phyloP scores from a whole-genome alignment of 345 rosid genomes.

The Garcia nutans region DNA sequence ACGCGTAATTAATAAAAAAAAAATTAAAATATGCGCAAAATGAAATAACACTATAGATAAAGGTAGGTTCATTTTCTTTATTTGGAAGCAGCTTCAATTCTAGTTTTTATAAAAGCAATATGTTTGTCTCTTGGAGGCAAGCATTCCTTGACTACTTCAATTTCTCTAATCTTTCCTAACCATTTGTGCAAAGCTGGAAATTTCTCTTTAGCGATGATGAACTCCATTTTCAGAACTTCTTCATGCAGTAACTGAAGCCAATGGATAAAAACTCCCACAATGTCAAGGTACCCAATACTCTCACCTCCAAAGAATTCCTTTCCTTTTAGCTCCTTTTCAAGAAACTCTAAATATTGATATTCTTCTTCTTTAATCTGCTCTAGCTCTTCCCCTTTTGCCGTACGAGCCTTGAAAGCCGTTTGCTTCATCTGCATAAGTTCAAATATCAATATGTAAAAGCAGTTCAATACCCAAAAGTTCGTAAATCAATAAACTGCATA shows the following conservation, averaged over 20 bases:
- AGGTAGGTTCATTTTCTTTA: too few relatives aligned
- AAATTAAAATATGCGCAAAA: too few relatives aligned
- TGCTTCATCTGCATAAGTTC: not conserved
- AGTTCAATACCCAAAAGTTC: not conserved
- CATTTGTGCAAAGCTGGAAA: not conserved
- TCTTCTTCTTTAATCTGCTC: not conserved
- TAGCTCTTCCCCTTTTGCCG: not conserved
- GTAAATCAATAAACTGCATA: too few relatives aligned
- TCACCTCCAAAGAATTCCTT: slow-evolving; percentile 3
- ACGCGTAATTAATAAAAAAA: too few relatives aligned
- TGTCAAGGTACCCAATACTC: not conserved
- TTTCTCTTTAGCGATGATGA: not conserved
- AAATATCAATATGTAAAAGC: not conserved
- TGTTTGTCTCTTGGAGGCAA: slow-evolving; percentile 2
- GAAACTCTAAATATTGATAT: not conserved
- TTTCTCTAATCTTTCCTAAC: not conserved
- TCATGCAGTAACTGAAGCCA: not conserved
- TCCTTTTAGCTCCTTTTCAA: slow-evolving; percentile 6
- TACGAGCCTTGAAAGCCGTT: not conserved
- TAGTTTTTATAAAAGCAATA: not conserved
- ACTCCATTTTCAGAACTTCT: not conserved
- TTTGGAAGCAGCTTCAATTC: too few relatives aligned
- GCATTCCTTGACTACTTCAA: not conserved
- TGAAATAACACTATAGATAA: too few relatives aligned
- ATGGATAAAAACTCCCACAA: not conserved